phyloP scores from a whole-genome alignment of 75 land plant species.

The Cryptomeria japonica region DNA sequence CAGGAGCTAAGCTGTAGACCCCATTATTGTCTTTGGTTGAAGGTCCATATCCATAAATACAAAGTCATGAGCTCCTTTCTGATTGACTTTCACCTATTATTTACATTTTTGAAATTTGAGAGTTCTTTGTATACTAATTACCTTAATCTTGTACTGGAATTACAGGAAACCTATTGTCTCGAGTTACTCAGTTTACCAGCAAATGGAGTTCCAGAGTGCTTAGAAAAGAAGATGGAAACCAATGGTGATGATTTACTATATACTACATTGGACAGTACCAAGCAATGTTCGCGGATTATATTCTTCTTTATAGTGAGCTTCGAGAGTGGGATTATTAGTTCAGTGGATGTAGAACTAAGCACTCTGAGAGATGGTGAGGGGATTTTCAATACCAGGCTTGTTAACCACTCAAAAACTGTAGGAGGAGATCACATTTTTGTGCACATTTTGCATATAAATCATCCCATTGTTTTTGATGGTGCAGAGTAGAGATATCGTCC shows the following conservation, averaged over 20 bases:
- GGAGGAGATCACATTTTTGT: constrained; percentile 8
- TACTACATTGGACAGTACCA: not conserved
- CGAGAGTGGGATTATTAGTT: not conserved
- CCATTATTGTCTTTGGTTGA: not conserved
- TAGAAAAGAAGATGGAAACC: not conserved
- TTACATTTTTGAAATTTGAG: not conserved
- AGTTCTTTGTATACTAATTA: not conserved
- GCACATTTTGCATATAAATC: not conserved
- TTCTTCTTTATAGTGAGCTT: constrained; percentile 6
- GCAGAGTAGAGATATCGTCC: constrained; percentile 2
- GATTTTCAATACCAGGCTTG: constrained; percentile 10
- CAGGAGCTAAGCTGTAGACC: not conserved
- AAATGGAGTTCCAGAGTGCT: not conserved
- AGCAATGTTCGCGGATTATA: constrained; percentile 2
- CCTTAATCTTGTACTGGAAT: not conserved
- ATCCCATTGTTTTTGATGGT: not conserved
- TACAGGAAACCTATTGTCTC: not conserved
- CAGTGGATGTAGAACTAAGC: not conserved
- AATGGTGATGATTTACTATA: constrained; percentile 8
- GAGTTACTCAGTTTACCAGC: constrained; percentile 13
- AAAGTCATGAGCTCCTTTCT: not conserved
- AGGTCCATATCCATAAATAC: not conserved
- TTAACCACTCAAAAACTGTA: constrained; percentile 9
- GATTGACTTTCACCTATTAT: not conserved
- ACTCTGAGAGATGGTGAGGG: not conserved